phyloP scores from a whole-genome alignment of 805 yeast genomes.

The Clavispora santaluciae region DNA sequence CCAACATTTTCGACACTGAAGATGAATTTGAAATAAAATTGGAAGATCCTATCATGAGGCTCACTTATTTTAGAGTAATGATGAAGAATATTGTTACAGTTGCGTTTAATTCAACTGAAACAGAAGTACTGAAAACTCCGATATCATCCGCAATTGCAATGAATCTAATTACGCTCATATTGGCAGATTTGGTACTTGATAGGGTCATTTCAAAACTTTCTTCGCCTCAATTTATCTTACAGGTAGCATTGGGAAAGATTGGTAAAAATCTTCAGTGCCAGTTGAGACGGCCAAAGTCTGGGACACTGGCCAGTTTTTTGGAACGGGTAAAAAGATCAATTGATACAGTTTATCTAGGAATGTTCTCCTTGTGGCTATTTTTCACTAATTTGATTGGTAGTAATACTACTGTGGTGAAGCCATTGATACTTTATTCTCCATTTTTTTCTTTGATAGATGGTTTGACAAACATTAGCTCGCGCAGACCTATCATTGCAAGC shows the following conservation, averaged over 20 bases:
- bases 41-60: not conserved
- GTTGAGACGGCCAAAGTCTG: not conserved
- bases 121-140: not conserved
- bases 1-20: not conserved
- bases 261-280: not conserved
- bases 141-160: slow-evolving; percentile 8
- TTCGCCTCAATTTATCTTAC: slow-evolving; percentile 10
- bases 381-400: not conserved
- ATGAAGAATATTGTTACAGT: slow-evolving; percentile 4
- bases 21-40: not conserved
- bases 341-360: not conserved
- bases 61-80: slow-evolving; percentile 6
- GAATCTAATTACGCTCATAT: slow-evolving; percentile 9
- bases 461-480: slow-evolving; percentile 12
- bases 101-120: not conserved
- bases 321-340: not conserved
- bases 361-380: not conserved
- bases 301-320: not conserved
- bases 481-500: slow-evolving; percentile 16
- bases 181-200: slow-evolving; percentile 14
- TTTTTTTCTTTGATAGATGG: slow-evolving; percentile 17
- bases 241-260: slow-evolving; percentile 2
- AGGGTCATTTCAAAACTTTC: slow-evolving; percentile 8
- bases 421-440: slow-evolving; percentile 11
- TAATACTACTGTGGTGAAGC: not conserved